A percentile compares a stretch with the other conserved stretches of the same genome.
Conservation (phyloP, 805 yeast genomes). For the Metschnikowia vanudenii region DNA sequence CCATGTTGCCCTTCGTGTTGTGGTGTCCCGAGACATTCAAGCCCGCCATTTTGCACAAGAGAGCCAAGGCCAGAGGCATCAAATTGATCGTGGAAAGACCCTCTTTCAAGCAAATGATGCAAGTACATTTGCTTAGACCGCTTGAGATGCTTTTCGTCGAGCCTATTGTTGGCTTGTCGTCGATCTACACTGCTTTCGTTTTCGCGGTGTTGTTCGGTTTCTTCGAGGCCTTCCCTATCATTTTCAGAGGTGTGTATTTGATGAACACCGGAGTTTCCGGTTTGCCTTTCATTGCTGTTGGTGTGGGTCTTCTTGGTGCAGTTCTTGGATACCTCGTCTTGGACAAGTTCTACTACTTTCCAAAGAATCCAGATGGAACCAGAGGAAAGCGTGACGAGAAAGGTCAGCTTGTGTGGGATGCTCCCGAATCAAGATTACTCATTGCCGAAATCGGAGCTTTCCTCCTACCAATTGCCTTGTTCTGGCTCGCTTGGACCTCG, state of each 20-base stretch:
- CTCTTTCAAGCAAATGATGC: constrained; percentile 43
- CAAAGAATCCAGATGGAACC: constrained; percentile 61
- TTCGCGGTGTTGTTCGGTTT: constrained; percentile 78
- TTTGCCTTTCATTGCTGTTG: constrained; percentile 68
- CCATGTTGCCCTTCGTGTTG: constrained; percentile 17
- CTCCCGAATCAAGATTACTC: constrained; percentile 61
- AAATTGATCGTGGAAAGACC: constrained; percentile 39
- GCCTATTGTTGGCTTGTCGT: constrained; percentile 70
- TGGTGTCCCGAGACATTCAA: constrained; percentile 20
- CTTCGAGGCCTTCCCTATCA: constrained; percentile 76
- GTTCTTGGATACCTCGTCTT: constrained; percentile 48
- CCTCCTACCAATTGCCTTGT: constrained; percentile 63
- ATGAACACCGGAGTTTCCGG: constrained; percentile 66
- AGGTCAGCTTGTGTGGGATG: constrained; percentile 52
- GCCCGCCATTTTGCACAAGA: constrained; percentile 18
- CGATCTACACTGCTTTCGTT: constrained; percentile 69
- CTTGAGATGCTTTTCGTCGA: constrained; percentile 66
- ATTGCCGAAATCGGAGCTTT: constrained; percentile 67
- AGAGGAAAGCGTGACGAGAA: constrained; percentile 52
- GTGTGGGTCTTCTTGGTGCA: constrained; percentile 62
- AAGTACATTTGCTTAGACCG: constrained; percentile 59
- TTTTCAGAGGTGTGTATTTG: constrained; percentile 60
- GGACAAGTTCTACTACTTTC: constrained; percentile 51
- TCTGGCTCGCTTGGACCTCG: constrained; percentile 84
- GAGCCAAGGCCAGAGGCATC: constrained; percentile 51